These are phyloP conservation scores for Davidsoniella virescens DNA, from an alignment of 2,329 filamentous ascomycete genomes.

Conservation along the genomic window DNA sequence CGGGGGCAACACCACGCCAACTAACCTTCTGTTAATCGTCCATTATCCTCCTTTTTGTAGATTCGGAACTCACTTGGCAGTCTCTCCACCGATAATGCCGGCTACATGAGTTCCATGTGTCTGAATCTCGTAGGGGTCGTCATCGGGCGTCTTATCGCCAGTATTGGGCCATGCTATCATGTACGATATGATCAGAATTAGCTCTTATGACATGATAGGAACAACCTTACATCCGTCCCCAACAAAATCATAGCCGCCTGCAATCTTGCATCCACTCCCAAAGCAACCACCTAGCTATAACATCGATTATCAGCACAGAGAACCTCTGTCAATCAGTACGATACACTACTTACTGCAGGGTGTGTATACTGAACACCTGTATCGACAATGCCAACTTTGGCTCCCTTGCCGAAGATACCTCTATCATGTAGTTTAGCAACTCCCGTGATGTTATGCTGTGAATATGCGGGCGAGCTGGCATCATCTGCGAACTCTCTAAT, in stretches of 20 bases:
- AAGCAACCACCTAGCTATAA: slow-evolving; percentile 25
- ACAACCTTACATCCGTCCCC: slow-evolving; percentile 15
- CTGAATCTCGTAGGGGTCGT: slow-evolving; percentile 33
- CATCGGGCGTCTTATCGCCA: slow-evolving; percentile 19
- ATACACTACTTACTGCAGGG: slow-evolving; percentile 9
- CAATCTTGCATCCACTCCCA: slow-evolving; percentile 24
- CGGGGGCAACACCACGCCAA: slow-evolving; percentile 16
- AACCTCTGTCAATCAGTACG: not conserved
- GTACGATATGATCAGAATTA: not conserved
- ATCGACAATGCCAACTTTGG: slow-evolving; percentile 25
- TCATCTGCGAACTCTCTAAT: slow-evolving; percentile 5
- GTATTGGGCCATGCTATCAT: slow-evolving; percentile 13
- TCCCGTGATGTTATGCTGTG: slow-evolving; percentile 25
- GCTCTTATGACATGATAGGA: not conserved
- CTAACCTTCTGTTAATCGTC: not conserved
- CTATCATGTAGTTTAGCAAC: slow-evolving; percentile 23
- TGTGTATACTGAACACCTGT: slow-evolving; percentile 27
- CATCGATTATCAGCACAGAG: not conserved
- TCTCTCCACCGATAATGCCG: slow-evolving; percentile 17
- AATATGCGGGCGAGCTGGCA: slow-evolving; percentile 18
- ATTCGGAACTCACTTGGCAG: slow-evolving; percentile 26
- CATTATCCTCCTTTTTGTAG: not conserved
- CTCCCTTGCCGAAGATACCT: slow-evolving; percentile 24
- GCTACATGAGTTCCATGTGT: slow-evolving; percentile 24
- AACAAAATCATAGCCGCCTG: slow-evolving; percentile 24